A percentile compares a stretch with the other conserved stretches of the same genome.
Evolutionary conservation across 1,284 basidiomycete genomes (phyloP).

Genomic region (Meira miltonrushii): DNA sequence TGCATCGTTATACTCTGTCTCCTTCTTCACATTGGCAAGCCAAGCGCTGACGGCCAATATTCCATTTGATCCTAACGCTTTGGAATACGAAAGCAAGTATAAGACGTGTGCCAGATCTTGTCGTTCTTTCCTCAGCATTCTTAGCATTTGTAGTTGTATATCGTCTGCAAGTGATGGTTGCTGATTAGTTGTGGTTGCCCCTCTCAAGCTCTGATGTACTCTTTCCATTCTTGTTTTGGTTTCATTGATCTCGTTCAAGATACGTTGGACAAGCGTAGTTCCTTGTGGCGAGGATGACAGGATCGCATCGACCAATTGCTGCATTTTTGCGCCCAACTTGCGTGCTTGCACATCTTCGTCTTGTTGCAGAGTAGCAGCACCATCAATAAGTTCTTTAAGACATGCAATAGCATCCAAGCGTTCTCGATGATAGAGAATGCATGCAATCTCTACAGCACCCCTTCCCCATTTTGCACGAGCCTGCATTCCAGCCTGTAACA

Average conservation of each 20-base stretch:
- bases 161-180: constrained; percentile 37
- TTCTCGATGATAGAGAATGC: constrained; percentile 46
- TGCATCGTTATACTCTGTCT: constrained; percentile 26
- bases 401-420: constrained; percentile 41
- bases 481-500: constrained; percentile 45
- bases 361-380: constrained; percentile 40
- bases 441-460: constrained; percentile 41
- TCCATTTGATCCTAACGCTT: constrained; percentile 24
- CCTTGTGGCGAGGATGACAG: constrained; percentile 19
- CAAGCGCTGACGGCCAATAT: constrained; percentile 32
- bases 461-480: constrained; percentile 42
- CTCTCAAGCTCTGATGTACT: constrained; percentile 5
- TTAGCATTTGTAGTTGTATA: constrained; percentile 42
- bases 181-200: not conserved
- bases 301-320: constrained; percentile 39
- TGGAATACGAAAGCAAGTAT: constrained; percentile 43
- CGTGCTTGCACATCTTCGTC: constrained; percentile 31
- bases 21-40: constrained; percentile 12
- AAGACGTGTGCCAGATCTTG: constrained; percentile 43
- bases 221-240: constrained; percentile 11
- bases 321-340: constrained; percentile 37
- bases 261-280: constrained; percentile 20
- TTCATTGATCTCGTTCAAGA: constrained; percentile 35
- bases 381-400: constrained; percentile 39
- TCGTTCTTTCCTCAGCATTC: constrained; percentile 38